phyloP scores from a whole-genome alignment of 371 early-diverging fungal species.

The Mucor plumbeus region DNA sequence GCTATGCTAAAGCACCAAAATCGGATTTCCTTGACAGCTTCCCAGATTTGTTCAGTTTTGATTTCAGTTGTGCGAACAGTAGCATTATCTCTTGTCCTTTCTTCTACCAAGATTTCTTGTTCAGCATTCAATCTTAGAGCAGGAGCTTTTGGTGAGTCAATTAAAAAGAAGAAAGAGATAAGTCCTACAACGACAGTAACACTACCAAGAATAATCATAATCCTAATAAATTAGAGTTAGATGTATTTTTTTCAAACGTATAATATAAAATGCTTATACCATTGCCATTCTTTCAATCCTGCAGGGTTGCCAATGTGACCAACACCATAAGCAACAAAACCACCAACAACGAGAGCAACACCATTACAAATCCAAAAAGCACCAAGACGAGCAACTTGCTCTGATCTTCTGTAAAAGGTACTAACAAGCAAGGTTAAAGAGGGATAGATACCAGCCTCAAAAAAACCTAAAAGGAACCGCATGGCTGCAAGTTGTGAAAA shows the following conservation, averaged over 20 bases:
- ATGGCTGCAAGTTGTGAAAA: constrained; percentile 45
- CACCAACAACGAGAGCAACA: constrained; percentile 63
- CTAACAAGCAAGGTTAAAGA: constrained; percentile 38
- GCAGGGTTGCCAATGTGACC: constrained; percentile 45
- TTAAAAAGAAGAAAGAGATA: constrained; percentile 38
- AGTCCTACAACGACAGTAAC: constrained; percentile 32
- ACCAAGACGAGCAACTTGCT: constrained; percentile 45
- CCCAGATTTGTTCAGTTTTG: constrained; percentile 39
- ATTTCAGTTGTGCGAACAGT: constrained; percentile 37
- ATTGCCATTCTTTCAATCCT: constrained; percentile 60
- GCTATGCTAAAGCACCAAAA: constrained; percentile 41
- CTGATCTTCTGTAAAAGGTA: constrained; percentile 43
- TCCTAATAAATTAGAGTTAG: constrained; percentile 25
- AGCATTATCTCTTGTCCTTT: constrained; percentile 45
- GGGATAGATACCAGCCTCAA: constrained; percentile 38
- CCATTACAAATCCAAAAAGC: constrained; percentile 52
- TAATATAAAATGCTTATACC: constrained; percentile 30
- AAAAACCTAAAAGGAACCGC: constrained; percentile 42
- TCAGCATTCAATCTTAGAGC: constrained; percentile 38
- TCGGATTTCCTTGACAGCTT: constrained; percentile 39
- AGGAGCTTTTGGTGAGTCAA: constrained; percentile 42
- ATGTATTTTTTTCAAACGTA: background rate
- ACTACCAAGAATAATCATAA: constrained; percentile 46
- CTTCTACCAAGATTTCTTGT: constrained; percentile 44
- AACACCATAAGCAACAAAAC: constrained; percentile 66